A percentile compares a stretch with the other conserved stretches of the same genome.
Conservation (phyloP, 768 basidiomycete species). For the Candolleomyces aberdarensis region DNA sequence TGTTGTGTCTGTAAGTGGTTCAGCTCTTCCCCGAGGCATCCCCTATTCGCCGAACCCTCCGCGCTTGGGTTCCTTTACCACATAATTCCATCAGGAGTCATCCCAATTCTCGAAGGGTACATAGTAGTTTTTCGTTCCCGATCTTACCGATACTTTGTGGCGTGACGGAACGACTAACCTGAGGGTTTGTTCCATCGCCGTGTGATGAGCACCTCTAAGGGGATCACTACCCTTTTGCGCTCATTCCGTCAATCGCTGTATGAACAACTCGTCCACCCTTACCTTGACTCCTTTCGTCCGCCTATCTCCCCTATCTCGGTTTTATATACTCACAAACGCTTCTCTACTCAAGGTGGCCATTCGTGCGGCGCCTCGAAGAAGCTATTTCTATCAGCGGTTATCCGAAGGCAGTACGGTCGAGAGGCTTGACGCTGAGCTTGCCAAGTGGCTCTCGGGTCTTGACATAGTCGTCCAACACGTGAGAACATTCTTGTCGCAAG, state of each 20-base stretch:
- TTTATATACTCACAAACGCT: neutral
- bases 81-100: neutral
- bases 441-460: constrained; percentile 59
- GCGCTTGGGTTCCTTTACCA: constrained; percentile 12
- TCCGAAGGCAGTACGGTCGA: constrained; percentile 54
- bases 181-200: too few relatives aligned
- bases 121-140: too few relatives aligned
- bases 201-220: too few relatives aligned
- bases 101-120: too few relatives aligned
- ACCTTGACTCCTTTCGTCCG: constrained; percentile 3
- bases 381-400: constrained; percentile 61
- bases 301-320: constrained; percentile 1
- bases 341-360: constrained; percentile 45
- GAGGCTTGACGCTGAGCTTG: constrained; percentile 51
- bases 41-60: neutral
- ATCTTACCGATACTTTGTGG: too few relatives aligned
- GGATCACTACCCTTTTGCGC: too few relatives aligned
- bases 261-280: too few relatives aligned
- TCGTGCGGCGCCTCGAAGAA: constrained; percentile 56
- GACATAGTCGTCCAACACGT: constrained; percentile 50
- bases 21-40: too few relatives aligned
- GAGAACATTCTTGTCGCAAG: constrained; percentile 3
- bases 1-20: constrained; percentile 50
- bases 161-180: too few relatives aligned
- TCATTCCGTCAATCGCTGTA: too few relatives aligned